Conservation (phyloP, 352 stramenopile genomes). For the Chrysophaeum taylorii region DNA sequence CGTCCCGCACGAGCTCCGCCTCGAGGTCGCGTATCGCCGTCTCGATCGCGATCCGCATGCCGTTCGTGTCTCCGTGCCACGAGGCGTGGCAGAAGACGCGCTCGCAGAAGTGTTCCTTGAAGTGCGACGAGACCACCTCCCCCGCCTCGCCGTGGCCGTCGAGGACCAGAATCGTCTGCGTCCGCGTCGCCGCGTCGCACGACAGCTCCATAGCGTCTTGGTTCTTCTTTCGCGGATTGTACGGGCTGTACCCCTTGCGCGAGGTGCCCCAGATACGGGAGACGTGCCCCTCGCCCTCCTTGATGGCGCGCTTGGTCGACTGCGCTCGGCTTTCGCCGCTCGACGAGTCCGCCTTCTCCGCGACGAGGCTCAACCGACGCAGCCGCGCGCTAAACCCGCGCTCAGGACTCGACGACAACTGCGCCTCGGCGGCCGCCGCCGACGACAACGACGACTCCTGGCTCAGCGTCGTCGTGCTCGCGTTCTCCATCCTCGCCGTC, state of each 20-base stretch:
- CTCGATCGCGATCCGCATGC: constrained; percentile 52
- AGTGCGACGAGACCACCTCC: constrained; percentile 73
- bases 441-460: too few relatives aligned
- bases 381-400: too few relatives aligned
- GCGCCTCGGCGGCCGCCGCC: too few relatives aligned
- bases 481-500: too few relatives aligned
- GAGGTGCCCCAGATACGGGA: constrained; percentile 47
- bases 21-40: constrained; percentile 51
- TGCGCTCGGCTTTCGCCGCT: not conserved
- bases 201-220: constrained; percentile 90
- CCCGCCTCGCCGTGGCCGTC: constrained; percentile 90
- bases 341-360: not conserved
- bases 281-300: not conserved
- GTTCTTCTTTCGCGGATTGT: constrained; percentile 95
- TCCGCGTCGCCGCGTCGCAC: constrained; percentile 73
- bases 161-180: constrained; percentile 75
- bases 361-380: not conserved
- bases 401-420: too few relatives aligned
- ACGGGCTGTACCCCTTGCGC: constrained; percentile 72
- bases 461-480: too few relatives aligned
- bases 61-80: constrained; percentile 47
- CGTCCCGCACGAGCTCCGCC: constrained; percentile 58
- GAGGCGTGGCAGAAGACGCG: constrained; percentile 78
- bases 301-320: not conserved
- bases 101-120: constrained; percentile 68